Base-by-base conservation (phyloP, 176 grass and related monocot species). In the Miscanthus lutarioriparius region DNA sequence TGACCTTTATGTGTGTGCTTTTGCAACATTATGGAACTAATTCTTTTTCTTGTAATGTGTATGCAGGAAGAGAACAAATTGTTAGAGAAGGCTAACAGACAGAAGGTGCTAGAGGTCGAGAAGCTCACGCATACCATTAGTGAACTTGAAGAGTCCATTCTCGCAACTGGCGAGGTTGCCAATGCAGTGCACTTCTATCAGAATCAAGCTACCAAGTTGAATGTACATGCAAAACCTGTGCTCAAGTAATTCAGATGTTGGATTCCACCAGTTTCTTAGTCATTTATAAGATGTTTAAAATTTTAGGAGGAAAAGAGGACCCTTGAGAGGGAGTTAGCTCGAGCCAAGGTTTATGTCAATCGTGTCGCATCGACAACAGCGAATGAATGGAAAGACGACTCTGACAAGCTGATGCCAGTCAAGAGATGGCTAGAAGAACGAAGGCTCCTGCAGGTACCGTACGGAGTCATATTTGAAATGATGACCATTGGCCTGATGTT, bases 391-490 rank as follows among this genome's bases (percentile, higher is more conserved):
- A 98, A 95, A 83, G 89, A 94, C 7, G 91, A 94, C 70, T 80
- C 73, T 47, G 87, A 88, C 22, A 95, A 89, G 79, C 68, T 93
- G 44, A 95, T 90, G 87, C 89, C 96, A 20, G 87, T 94, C 44
- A 95, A 95, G 80, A 91, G 91, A 77, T 98, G 96, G 96, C 86
- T 98, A 26, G 93, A 95, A 43, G 96, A 98, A 88, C 87, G 91
- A 74, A 91, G 83, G 78, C 84, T 94, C 44, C 74, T 98, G 12
- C 96, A 95, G 89, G 96, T 98, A 49, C 56, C 44, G 37, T 28
- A 45, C 5, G 14, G 11, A 65, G 13, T 48, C 19, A 10, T 40
- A 10, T 87, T 23, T 74, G 20, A 54, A 36, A 76, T 15, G 2
- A 81, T 35, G 35, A 25, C 3, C 10, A 64, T 30, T 64, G 12